Evolutionary conservation across 2,329 filamentous ascomycete genomes (phyloP).

Genomic region (Ophiocordyceps camponoti-leonardi): DNA sequence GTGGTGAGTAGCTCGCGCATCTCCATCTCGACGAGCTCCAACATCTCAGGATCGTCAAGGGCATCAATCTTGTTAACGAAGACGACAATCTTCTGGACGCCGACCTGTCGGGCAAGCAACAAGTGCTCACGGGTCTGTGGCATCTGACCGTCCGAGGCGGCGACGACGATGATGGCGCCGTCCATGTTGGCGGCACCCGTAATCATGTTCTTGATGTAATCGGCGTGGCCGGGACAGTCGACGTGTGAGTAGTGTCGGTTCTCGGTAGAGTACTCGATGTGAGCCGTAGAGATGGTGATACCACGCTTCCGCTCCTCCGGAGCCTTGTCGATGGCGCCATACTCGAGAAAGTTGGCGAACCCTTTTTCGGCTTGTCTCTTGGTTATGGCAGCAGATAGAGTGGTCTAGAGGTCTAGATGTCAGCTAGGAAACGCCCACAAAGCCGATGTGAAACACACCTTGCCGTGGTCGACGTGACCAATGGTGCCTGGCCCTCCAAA

Average conservation of each 20-base stretch:
- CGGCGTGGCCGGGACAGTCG: constrained; percentile 98
- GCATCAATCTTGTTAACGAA: constrained; percentile 99
- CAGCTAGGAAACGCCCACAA: neutral
- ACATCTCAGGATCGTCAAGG: constrained; percentile 95
- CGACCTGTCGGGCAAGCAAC: constrained; percentile 92
- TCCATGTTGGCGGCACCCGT: constrained; percentile 99
- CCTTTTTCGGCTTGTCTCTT: constrained; percentile 96
- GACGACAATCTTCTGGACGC: constrained; percentile 94
- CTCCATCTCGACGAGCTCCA: constrained; percentile 99
- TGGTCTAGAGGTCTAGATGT: constrained; percentile 49
- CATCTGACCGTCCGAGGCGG: constrained; percentile 98
- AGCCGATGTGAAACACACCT: constrained; percentile 37
- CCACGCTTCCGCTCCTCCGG: constrained; percentile 99
- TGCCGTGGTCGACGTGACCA: constrained; percentile 98
- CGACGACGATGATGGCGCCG: constrained; percentile 95
- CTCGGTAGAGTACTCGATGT: constrained; percentile 96
- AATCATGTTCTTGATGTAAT: constrained; percentile 99
- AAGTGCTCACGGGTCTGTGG: constrained; percentile 98
- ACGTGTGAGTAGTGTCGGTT: constrained; percentile 96
- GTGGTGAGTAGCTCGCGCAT: constrained; percentile 90
- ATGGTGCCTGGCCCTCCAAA: constrained; percentile 53
- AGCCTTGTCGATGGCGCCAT: constrained; percentile 96
- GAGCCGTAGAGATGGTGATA: constrained; percentile 97
- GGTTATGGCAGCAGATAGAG: constrained; percentile 94
- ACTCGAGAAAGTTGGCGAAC: constrained; percentile 85